phyloP scores from a whole-genome alignment of 1,284 basidiomycete genomes.

The Erythrobasidium hasegawianum region DNA sequence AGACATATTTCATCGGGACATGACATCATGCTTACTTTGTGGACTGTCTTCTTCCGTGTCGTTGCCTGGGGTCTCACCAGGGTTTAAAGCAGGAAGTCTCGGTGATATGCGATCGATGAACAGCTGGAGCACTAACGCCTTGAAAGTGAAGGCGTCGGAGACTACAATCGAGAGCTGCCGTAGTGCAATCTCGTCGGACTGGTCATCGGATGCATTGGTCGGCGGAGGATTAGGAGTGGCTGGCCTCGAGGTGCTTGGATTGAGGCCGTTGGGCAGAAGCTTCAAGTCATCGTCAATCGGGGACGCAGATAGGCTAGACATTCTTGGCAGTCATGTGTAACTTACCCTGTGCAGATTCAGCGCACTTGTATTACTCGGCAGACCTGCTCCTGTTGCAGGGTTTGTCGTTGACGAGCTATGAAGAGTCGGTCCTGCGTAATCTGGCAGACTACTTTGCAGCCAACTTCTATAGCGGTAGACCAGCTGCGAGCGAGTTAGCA shows the following conservation, averaged over 20 bases:
- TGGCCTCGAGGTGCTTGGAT: not conserved
- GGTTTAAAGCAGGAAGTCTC: conserved; percentile 8
- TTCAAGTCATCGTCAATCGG: too few relatives aligned
- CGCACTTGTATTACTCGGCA: conserved; percentile 1
- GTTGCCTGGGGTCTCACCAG: conserved; percentile 23
- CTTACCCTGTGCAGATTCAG: conserved; percentile 24
- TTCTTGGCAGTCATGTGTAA: too few relatives aligned
- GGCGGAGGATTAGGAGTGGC: conserved; percentile 14
- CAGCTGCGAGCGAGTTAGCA: too few relatives aligned
- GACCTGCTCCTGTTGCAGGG: too few relatives aligned
- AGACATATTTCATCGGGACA: too few relatives aligned
- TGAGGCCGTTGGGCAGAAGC: conserved; percentile 17
- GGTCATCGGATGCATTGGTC: conserved; percentile 10
- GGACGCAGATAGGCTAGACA: too few relatives aligned
- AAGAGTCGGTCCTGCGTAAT: conserved; percentile 45
- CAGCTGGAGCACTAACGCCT: not conserved
- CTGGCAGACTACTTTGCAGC: conserved; percentile 55
- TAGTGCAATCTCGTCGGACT: conserved; percentile 13
- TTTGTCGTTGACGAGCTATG: not conserved
- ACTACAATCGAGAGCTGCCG: conserved; percentile 24
- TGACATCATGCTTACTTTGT: conserved; percentile 20
- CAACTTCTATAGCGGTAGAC: conserved; percentile 71
- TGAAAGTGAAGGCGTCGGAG: conserved; percentile 9
- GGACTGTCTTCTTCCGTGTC: conserved; percentile 32
- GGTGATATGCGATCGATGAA: conserved; percentile 5